Evolutionary conservation across 495 filamentous ascomycete genomes (phyloP).

Genomic region (Neurospora sp.): DNA sequence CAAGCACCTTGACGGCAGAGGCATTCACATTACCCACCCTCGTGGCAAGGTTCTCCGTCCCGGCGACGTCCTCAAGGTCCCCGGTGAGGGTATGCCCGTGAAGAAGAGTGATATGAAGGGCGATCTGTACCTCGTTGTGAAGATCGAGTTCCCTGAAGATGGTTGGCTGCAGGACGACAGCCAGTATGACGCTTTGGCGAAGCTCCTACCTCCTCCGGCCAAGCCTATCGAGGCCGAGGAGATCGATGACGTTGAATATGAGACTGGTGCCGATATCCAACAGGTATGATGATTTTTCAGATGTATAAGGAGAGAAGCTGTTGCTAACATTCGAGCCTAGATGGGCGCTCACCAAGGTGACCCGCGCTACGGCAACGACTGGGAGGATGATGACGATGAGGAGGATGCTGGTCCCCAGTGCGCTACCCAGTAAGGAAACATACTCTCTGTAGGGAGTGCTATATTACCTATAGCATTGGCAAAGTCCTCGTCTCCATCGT

Average conservation of each 20-base stretch:
- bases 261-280: constrained; percentile 69
- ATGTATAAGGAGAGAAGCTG: neutral
- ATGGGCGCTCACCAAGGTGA: constrained; percentile 59
- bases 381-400: constrained; percentile 77
- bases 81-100: constrained; percentile 85
- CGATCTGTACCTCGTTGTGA: constrained; percentile 77
- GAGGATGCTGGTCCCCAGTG: constrained; percentile 58
- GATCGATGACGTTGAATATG: constrained; percentile 78
- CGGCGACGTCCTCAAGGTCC: constrained; percentile 71
- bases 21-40: constrained; percentile 69
- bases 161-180: constrained; percentile 66
- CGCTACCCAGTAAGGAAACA: constrained; percentile 61
- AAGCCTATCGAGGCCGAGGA: constrained; percentile 54
- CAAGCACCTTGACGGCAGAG: constrained; percentile 88
- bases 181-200: constrained; percentile 54
- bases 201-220: constrained; percentile 57
- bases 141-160: constrained; percentile 80
- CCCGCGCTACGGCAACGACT: constrained; percentile 54
- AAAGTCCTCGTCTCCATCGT: neutral
- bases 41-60: constrained; percentile 68
- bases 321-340: constrained; percentile 23
- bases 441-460: constrained; percentile 10
- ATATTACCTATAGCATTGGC: neutral
- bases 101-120: constrained; percentile 77
- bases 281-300: constrained; percentile 43